These are phyloP conservation scores for Aristolochia contorta DNA, from an alignment of 164 flowering plant species.

Conservation along the genomic window DNA sequence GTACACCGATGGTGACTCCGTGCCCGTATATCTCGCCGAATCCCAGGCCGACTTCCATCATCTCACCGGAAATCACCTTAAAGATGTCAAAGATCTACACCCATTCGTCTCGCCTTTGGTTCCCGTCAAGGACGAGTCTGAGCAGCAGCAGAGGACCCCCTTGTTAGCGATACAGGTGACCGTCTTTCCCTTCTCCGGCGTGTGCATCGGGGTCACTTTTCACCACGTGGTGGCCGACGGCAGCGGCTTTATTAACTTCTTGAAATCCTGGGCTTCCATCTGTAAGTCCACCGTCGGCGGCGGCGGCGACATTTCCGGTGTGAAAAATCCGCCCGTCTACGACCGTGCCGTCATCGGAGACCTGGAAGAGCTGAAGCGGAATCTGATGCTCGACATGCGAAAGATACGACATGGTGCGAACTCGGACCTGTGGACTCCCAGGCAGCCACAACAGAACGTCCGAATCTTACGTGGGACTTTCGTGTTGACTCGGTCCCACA, in stretches of 20 bases:
- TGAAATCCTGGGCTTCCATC: constrained; percentile 16
- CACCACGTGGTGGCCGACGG: constrained; percentile 13
- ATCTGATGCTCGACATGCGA: neutral
- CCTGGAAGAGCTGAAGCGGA: neutral
- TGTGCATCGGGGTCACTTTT: constrained; percentile 9
- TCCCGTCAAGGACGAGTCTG: neutral
- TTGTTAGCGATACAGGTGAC: constrained; percentile 13
- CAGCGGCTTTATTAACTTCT: constrained; percentile 1
- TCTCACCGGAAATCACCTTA: neutral
- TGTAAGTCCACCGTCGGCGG: constrained; percentile 2
- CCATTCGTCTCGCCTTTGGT: neutral
- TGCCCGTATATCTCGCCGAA: constrained; percentile 17
- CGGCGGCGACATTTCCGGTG: neutral
- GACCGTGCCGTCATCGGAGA: constrained; percentile 2
- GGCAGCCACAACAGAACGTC: neutral
- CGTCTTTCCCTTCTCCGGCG: constrained; percentile 12
- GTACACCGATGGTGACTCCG: constrained; percentile 24
- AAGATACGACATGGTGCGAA: no score
- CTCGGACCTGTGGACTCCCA: neutral
- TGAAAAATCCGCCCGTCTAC: neutral
- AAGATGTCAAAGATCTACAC: neutral
- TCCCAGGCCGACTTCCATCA: constrained; percentile 7
- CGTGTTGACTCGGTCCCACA: neutral
- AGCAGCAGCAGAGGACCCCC: neutral
- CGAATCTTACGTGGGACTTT: constrained; percentile 1